phyloP scores from a whole-genome alignment of 805 yeast species.

The Schwanniomyces polymorphus region DNA sequence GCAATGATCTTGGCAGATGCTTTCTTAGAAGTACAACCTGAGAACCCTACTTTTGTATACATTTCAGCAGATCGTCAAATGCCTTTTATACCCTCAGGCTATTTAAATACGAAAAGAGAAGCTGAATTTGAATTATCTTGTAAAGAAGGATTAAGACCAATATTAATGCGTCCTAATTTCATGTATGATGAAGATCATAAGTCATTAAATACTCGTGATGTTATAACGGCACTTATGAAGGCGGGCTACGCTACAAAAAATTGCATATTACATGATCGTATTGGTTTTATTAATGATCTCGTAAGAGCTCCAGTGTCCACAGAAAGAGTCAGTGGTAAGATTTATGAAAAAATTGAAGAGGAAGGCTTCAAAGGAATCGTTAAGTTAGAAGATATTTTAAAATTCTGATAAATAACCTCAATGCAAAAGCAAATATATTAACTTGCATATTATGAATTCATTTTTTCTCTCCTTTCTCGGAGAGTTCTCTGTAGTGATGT shows the following conservation, averaged over 20 bases:
- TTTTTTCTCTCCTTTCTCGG: not conserved
- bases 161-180: slow-evolving; percentile 78
- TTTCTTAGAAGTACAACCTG: slow-evolving; percentile 36
- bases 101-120: slow-evolving; percentile 71
- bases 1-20: slow-evolving; percentile 65
- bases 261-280: slow-evolving; percentile 35
- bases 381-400: slow-evolving; percentile 29
- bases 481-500: slow-evolving; percentile 14
- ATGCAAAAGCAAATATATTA: not conserved
- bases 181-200: slow-evolving; percentile 60
- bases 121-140: slow-evolving; percentile 65
- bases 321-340: slow-evolving; percentile 62
- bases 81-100: slow-evolving; percentile 68
- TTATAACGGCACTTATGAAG: slow-evolving; percentile 44
- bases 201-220: slow-evolving; percentile 33
- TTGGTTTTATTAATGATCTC: slow-evolving; percentile 42
- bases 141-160: slow-evolving; percentile 51
- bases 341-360: slow-evolving; percentile 56
- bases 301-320: slow-evolving; percentile 67
- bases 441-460: not conserved
- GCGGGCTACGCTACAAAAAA: slow-evolving; percentile 46
- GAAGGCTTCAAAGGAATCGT: slow-evolving; percentile 56
- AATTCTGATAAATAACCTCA: not conserved
- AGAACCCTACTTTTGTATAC: slow-evolving; percentile 55
- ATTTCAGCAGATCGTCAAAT: slow-evolving; percentile 77